Evolutionary conservation across 225 moss, liverwort and hornwort genomes (phyloP), one percentile per base, ranked within the genome.

Genomic region (Takakia lepidozioides): DNA sequence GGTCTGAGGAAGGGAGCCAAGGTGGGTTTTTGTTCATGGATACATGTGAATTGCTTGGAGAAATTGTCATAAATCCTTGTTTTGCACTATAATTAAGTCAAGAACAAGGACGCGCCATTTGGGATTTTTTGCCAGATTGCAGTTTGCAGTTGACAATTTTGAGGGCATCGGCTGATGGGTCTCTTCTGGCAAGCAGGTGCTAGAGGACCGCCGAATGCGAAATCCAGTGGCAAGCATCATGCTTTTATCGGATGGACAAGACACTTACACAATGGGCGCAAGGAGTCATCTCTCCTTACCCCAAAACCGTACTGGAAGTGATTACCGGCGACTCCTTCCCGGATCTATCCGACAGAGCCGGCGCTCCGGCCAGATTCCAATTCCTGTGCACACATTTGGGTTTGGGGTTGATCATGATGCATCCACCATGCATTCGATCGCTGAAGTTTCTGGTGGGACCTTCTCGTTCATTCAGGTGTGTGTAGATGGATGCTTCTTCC

Each of bases 341-440:
- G 67, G 67, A 45, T 68, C 73, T 21, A 48, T 68, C 27, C 57
- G 73, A 17, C 46, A 46, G 35, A 39, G 58, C 14, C 21, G 24
- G 16, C 42, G 58, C 47, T 43, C 14, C 26, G 67, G 49, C 1
- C 63, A 51, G 16, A 29, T 18, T 19, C 62, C 36, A 25, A 63
- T 64, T 5, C 69, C 74, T 13, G 65, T 75, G 20, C 74, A 75
- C 41, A 75, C 74, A 24, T 75, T 75, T 51, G 74, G 65, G 14
- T 75, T 75, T 27, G 74, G 74, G 16, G 64, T 56, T 7, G 69
- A 75, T 47, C 74, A 75, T 22, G 69, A 69, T 56, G 69, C 69
- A 10, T 52, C 61, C 13, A 63, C 69, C 2, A 61, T 75, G 65
- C 74, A 69, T 19, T 64, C 56, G 15, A 65, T 74, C 9, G 29